These are phyloP conservation scores for Nitzschia palea DNA, from an alignment of 108 stramenopile species.

Conservation along the genomic window DNA sequence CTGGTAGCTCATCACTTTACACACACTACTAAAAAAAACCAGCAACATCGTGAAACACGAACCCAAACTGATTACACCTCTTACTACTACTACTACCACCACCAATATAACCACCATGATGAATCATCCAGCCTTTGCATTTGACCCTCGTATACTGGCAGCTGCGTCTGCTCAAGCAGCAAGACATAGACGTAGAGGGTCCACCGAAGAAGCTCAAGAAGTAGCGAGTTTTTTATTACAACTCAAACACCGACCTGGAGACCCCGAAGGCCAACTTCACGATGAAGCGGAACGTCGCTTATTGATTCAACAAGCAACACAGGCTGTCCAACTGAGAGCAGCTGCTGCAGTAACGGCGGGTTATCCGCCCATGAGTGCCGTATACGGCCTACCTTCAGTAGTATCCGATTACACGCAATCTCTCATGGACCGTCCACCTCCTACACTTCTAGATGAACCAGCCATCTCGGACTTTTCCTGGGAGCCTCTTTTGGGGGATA, in stretches of 20 bases:
- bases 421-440: conserved; percentile 7
- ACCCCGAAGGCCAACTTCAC: not conserved
- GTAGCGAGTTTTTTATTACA: conserved; percentile 31
- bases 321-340: not conserved
- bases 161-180: conserved; percentile 12
- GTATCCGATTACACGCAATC: not conserved
- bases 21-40: too few species aligned
- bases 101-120: conserved; percentile 10
- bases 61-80: too few species aligned
- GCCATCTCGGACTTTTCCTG: conserved; percentile 9
- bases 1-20: not conserved
- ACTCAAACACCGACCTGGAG: conserved; percentile 21
- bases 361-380: conserved; percentile 22
- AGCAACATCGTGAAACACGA: conserved; percentile 4
- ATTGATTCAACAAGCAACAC: conserved; percentile 1
- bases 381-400: conserved; percentile 15
- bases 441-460: conserved; percentile 17
- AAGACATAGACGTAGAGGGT: conserved; percentile 16
- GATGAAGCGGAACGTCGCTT: conserved; percentile 8
- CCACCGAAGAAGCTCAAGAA: conserved; percentile 24
- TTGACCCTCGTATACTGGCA: conserved; percentile 18
- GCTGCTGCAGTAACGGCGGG: not conserved
- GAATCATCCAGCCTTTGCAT: conserved; percentile 10
- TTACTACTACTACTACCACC: too few species aligned
- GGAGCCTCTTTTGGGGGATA: conserved; percentile 29